These are phyloP conservation scores for Ogataea zsoltii DNA, from an alignment of 805 yeast species.

Conservation along the genomic window DNA sequence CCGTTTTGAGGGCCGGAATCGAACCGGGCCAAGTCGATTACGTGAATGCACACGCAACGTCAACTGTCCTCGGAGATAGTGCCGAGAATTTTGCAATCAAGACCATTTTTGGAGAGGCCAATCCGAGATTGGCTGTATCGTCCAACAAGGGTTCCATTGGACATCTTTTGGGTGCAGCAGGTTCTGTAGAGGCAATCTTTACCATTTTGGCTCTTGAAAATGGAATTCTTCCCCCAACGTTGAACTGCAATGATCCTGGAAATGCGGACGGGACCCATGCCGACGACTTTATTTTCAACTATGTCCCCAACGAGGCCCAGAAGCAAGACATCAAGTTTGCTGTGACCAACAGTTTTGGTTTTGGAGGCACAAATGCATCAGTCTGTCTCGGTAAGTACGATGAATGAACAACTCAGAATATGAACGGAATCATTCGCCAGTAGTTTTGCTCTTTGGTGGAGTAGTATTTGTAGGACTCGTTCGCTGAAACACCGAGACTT, in stretches of 20 bases:
- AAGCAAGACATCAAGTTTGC: conserved; percentile 51
- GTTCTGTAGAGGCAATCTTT: conserved; percentile 87
- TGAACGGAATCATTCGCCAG: conserved; percentile 32
- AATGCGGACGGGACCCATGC: conserved; percentile 47
- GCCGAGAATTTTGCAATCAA: conserved; percentile 82
- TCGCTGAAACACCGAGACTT: conserved; percentile 57
- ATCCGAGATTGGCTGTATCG: conserved; percentile 52
- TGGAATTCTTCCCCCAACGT: conserved; percentile 71
- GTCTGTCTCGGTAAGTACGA: conserved; percentile 48
- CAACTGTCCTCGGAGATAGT: conserved; percentile 83
- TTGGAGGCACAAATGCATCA: conserved; percentile 94
- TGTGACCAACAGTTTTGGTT: conserved; percentile 89
- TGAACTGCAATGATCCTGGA: conserved; percentile 62
- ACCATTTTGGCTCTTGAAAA: conserved; percentile 65
- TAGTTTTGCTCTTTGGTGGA: conserved; percentile 20
- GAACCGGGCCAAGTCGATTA: conserved; percentile 59
- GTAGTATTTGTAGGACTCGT: conserved; percentile 53
- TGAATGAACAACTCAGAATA: conserved; percentile 19
- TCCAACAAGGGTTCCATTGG: conserved; percentile 94
- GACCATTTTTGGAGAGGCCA: conserved; percentile 45
- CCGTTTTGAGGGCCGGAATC: conserved; percentile 55
- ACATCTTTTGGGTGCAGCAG: conserved; percentile 94
- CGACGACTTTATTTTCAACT: conserved; percentile 51
- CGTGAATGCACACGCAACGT: conserved; percentile 96
- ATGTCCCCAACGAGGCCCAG: conserved; percentile 51